Percentiles rank a stretch among this genome's conserved stretches.
phyloP scores from a whole-genome alignment of 2,329 filamentous ascomycete genomes.

The Curvularia sp. region DNA sequence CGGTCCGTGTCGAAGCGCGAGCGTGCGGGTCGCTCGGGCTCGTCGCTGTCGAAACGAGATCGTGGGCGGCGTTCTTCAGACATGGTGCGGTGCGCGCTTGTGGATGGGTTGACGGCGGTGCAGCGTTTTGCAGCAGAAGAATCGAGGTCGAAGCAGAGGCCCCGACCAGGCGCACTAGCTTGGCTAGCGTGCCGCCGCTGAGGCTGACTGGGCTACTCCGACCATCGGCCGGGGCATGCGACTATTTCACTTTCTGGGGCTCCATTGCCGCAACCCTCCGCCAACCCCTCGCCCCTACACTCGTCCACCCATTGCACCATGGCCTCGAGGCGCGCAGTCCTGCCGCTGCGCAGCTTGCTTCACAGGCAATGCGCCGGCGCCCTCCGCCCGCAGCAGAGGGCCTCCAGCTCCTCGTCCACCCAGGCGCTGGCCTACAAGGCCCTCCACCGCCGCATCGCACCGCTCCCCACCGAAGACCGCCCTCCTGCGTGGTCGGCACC shows the following conservation, averaged over 20 bases:
- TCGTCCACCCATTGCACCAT: constrained; percentile 40
- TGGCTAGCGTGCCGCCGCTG: constrained; percentile 19
- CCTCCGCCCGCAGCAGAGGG: constrained; percentile 42
- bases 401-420: constrained; percentile 71
- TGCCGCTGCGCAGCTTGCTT: constrained; percentile 48
- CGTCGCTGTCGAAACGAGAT: constrained; percentile 92
- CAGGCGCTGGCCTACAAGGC: constrained; percentile 97
- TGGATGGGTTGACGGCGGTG: background rate
- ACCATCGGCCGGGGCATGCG: constrained; percentile 16
- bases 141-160: constrained; percentile 6
- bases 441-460: constrained; percentile 85
- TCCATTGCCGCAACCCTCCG: constrained; percentile 8
- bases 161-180: constrained; percentile 3
- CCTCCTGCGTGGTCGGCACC: constrained; percentile 86
- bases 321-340: constrained; percentile 53
- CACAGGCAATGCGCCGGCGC: constrained; percentile 36
- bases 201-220: constrained; percentile 13
- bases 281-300: background rate
- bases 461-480: constrained; percentile 77
- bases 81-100: constrained; percentile 59
- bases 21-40: constrained; percentile 65
- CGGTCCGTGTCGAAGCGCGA: constrained; percentile 76
- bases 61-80: constrained; percentile 84
- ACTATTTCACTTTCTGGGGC: constrained; percentile 20
- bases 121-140: constrained; percentile 6